phyloP scores from a whole-genome alignment of 2,329 filamentous ascomycete genomes.

The Fusarium circinatum region DNA sequence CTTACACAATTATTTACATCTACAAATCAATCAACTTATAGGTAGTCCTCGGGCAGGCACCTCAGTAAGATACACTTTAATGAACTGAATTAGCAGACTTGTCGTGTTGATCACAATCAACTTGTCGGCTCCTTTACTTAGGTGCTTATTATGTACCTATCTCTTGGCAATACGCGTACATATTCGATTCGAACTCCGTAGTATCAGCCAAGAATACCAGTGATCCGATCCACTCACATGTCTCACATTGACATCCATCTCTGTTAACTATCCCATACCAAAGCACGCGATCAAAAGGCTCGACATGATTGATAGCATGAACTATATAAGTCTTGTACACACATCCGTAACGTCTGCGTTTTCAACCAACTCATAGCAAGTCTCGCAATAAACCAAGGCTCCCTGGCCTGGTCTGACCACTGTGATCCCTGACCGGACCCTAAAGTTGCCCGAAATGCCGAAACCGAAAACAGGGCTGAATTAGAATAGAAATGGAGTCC shows the following conservation, averaged over 20 bases:
- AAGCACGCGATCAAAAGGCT: conserved; percentile 1
- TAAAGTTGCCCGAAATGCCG: conserved; percentile 27
- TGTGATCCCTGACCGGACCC: conserved; percentile 14
- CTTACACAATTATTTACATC: not conserved
- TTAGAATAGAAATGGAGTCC: conserved; percentile 25
- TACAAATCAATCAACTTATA: not conserved
- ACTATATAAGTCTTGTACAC: conserved; percentile 26
- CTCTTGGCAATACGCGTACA: not conserved
- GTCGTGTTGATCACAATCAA: not conserved
- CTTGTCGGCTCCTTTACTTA: not conserved
- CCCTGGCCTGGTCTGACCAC: not conserved
- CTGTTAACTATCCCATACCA: no score
- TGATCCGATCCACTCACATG: conserved; percentile 15
- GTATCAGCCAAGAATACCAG: not conserved
- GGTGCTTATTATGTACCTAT: not conserved
- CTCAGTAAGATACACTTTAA: not conserved
- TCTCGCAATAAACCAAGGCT: not conserved
- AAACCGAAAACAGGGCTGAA: conserved; percentile 35
- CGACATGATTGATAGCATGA: conserved; percentile 16
- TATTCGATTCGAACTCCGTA: not conserved
- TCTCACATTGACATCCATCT: not conserved
- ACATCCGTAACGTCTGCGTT: conserved; percentile 2
- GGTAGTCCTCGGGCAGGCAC: not conserved
- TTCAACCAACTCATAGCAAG: not conserved
- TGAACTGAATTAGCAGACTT: not conserved